Percentiles rank a stretch among this genome's conserved stretches.
These are phyloP conservation scores for Umbelopsis vinacea DNA, from an alignment of 192 early-diverging fungal genomes.

Conservation along the genomic window DNA sequence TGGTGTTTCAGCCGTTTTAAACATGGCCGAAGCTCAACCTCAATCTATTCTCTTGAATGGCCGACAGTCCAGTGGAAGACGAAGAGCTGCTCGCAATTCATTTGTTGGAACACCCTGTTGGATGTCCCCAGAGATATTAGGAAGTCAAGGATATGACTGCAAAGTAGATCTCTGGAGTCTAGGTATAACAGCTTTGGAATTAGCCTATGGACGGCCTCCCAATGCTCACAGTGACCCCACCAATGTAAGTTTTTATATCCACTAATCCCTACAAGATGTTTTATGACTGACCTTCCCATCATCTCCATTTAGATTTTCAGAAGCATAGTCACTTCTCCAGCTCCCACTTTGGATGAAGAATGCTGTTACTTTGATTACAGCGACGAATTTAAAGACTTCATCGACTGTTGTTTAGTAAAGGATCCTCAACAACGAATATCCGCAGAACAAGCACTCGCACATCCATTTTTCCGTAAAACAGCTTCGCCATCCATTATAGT, in stretches of 20 bases:
- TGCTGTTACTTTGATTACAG: background rate
- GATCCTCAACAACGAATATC: constrained; percentile 15
- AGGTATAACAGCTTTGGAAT: constrained; percentile 48
- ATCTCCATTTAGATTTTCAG: constrained; percentile 25
- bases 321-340: constrained; percentile 20
- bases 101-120: constrained; percentile 73
- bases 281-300: background rate
- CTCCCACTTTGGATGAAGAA: constrained; percentile 23
- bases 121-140: constrained; percentile 53
- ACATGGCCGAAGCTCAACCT: constrained; percentile 2
- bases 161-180: constrained; percentile 55
- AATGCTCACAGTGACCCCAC: constrained; percentile 40
- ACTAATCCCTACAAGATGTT: background rate
- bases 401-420: constrained; percentile 27
- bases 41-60: background rate
- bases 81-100: constrained; percentile 56
- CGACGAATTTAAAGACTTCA: constrained; percentile 26
- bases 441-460: constrained; percentile 14
- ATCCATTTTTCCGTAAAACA: constrained; percentile 34
- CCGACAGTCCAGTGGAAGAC: constrained; percentile 51
- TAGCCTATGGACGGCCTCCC: constrained; percentile 43
- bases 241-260: constrained; percentile 20
- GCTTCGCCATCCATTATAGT: background rate
- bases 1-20: constrained; percentile 34
- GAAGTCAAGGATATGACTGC: constrained; percentile 41